Evolutionary conservation across 2,329 filamentous ascomycete genomes (phyloP).

Genomic region (Sphaerulina musiva): DNA sequence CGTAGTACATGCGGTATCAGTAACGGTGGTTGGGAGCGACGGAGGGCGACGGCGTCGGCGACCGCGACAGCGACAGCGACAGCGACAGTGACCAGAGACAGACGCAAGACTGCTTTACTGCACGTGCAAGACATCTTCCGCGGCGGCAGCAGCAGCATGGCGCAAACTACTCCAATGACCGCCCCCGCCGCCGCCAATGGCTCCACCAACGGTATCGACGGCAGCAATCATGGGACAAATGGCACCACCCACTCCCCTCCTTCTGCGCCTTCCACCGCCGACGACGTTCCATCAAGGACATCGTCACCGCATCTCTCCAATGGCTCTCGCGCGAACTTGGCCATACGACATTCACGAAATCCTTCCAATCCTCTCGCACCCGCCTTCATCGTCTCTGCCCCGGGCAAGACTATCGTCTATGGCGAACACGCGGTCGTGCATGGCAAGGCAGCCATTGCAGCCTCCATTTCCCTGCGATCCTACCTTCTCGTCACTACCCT

Average conservation of each 20-base stretch:
- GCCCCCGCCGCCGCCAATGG: background rate
- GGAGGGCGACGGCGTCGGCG: background rate
- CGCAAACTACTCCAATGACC: background rate
- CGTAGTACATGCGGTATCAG: background rate
- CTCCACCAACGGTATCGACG: background rate
- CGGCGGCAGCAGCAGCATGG: slow-evolving; percentile 1
- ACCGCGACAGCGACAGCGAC: background rate
- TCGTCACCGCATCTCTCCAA: background rate
- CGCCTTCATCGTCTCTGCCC: slow-evolving; percentile 94
- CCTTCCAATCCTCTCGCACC: slow-evolving; percentile 61
- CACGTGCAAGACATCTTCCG: no score
- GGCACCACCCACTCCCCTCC: slow-evolving; percentile 1
- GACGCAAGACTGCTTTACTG: slow-evolving; percentile 1
- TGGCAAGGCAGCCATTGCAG: slow-evolving; percentile 91
- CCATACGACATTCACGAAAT: slow-evolving; percentile 20
- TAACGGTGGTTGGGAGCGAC: background rate
- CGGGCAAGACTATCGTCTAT: slow-evolving; percentile 96
- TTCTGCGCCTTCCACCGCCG: slow-evolving; percentile 2
- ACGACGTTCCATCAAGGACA: slow-evolving; percentile 4
- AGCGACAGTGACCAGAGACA: background rate
- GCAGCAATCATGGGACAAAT: slow-evolving; percentile 3
- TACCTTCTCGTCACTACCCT: slow-evolving; percentile 93
- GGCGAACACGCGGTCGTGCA: slow-evolving; percentile 98
- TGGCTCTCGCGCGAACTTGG: background rate
- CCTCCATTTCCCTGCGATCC: slow-evolving; percentile 87